Evolutionary conservation across 2,329 filamentous ascomycete species (phyloP).

Genomic region (Kalmusia sp.): DNA sequence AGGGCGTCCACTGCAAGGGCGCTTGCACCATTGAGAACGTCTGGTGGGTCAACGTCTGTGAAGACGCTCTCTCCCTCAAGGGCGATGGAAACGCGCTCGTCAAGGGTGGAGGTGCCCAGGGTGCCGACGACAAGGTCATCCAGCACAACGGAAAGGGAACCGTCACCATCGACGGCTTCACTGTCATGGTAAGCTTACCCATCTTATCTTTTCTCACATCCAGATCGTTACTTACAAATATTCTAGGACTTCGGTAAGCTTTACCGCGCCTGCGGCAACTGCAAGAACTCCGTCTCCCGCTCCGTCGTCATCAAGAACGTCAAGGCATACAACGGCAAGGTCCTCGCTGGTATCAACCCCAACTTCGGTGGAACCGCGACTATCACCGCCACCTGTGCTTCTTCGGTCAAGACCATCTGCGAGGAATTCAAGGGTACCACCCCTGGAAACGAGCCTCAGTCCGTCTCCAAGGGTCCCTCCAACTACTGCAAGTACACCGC

Average conservation of each 20-base stretch:
- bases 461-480: conserved; percentile 7
- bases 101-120: conserved; percentile 51
- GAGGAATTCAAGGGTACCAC: conserved; percentile 42
- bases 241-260: conserved; percentile 50
- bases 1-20: conserved; percentile 61
- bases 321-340: conserved; percentile 46
- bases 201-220: background rate
- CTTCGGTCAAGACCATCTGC: conserved; percentile 39
- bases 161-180: conserved; percentile 47
- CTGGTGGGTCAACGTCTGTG: conserved; percentile 48
- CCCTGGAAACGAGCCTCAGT: conserved; percentile 4
- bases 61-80: conserved; percentile 48
- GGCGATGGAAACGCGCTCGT: conserved; percentile 44
- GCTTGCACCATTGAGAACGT: conserved; percentile 57
- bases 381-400: conserved; percentile 35
- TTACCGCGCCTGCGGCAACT: conserved; percentile 57
- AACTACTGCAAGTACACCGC: conserved; percentile 8
- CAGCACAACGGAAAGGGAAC: conserved; percentile 51
- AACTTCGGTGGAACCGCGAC: conserved; percentile 59
- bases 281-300: conserved; percentile 56
- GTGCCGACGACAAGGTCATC: conserved; percentile 50
- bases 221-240: conserved; percentile 4
- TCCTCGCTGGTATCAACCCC: conserved; percentile 60
- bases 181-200: conserved; percentile 2
- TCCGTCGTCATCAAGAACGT: conserved; percentile 55